phyloP scores from a whole-genome alignment of 306 rosid species.

The Cicer cuneatum region DNA sequence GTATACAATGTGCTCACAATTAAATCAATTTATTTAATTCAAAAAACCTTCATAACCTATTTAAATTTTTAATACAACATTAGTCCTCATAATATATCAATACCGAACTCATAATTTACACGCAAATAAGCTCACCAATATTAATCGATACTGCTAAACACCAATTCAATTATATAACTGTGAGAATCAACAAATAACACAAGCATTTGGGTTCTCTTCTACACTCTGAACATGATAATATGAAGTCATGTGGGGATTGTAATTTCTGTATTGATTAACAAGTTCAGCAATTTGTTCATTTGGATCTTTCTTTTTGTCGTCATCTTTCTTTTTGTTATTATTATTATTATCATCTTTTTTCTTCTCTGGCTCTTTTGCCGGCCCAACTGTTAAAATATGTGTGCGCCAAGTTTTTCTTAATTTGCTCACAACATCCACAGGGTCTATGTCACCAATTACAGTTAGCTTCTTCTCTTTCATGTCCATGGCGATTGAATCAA shows the following conservation, averaged over 20 bases:
- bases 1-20: background rate
- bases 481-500: constrained; percentile 82
- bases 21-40: constrained; percentile 17
- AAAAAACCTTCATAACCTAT: constrained; percentile 32
- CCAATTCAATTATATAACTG: background rate
- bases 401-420: constrained; percentile 70
- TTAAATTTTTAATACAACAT: constrained; percentile 25
- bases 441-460: constrained; percentile 70
- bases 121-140: constrained; percentile 10
- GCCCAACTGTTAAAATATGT: constrained; percentile 78
- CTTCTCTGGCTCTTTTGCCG: constrained; percentile 78
- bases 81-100: constrained; percentile 7
- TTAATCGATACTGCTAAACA: no score
- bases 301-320: constrained; percentile 48
- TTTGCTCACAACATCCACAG: constrained; percentile 62
- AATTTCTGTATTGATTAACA: constrained; percentile 44
- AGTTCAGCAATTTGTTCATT: constrained; percentile 63
- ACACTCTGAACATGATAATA: constrained; percentile 55
- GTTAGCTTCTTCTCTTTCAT: constrained; percentile 87
- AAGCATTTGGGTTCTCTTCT: constrained; percentile 77
- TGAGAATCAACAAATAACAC: constrained; percentile 62
- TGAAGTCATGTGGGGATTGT: constrained; percentile 55
- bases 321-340: constrained; percentile 44
- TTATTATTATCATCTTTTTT: constrained; percentile 62
- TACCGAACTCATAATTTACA: constrained; percentile 39